Base-by-base conservation (phyloP, 108 stramenopile genomes). In the Craspedostauros australis region DNA sequence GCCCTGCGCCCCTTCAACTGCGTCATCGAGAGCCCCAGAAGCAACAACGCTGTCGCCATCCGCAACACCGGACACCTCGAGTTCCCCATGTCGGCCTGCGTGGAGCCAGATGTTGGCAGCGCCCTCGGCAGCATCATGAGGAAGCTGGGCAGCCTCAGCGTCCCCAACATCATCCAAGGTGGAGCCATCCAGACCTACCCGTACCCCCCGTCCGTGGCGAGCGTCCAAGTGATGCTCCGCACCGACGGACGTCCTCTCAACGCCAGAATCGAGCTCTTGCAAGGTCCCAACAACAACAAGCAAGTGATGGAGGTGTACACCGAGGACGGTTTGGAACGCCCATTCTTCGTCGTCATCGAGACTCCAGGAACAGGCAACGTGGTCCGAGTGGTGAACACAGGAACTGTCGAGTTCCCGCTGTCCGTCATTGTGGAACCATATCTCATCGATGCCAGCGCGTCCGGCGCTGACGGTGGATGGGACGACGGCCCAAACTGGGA, bases 231-330 rank as follows among this genome's bases (percentile, higher is more conserved):
- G 47, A 45, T 75, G 26, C 60, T 89, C 26, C 71, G 67, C 57
- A 82, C 81, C 22, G 88, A 85, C 53, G 88, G 83, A 39, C 80
- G 88, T 71, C 83, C 83, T 4, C 57, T 89, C 48, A 85, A 84
- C 52, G 80, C 84, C 22, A 56, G 81, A 50, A 73, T 89, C 44
- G 88, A 85, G 53, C 57, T 89, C 46, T 75, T 82, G 57, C 83
- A 82, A 61, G 87, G 87, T 39, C 87, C 87, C 38, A 89, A 89
- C 68, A 84, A 89, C 64, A 84, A 75, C 83, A 89, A 89, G 73
- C 87, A 89, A 62, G 78, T 84, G 30, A 75, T 84, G 52, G 83
- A 85, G 65, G 49, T 89, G 27, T 89, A 83, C 79, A 82, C 80
- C 45, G 80, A 84, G 62, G 83, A 84, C 53, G 88, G 88, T 47